phyloP scores from a whole-genome alignment of 352 stramenopile genomes.

The Pythium chondricola region DNA sequence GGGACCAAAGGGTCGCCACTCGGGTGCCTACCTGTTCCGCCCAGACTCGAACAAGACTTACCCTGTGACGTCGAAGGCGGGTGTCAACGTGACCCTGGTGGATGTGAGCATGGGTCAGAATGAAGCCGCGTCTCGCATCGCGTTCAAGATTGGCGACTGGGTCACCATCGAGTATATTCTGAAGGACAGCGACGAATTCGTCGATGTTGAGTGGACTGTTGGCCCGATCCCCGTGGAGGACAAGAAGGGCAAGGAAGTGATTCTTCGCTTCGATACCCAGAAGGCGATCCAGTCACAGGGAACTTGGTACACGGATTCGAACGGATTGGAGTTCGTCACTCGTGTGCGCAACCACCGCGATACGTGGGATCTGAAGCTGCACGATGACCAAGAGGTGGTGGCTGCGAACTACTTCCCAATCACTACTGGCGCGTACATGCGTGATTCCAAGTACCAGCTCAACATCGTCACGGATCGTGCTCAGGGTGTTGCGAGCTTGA shows the following conservation, averaged over 20 bases:
- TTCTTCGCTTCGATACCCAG: slow-evolving; percentile 83
- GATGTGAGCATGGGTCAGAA: slow-evolving; percentile 32
- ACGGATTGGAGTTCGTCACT: slow-evolving; percentile 92
- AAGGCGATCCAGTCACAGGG: slow-evolving; percentile 42
- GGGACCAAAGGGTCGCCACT: slow-evolving; percentile 58
- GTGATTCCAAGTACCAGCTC: slow-evolving; percentile 81
- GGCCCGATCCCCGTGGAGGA: slow-evolving; percentile 64
- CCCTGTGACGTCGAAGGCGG: slow-evolving; percentile 18
- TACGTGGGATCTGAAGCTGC: slow-evolving; percentile 85
- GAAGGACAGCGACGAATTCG: slow-evolving; percentile 71
- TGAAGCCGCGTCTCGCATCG: slow-evolving; percentile 33
- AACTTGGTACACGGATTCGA: slow-evolving; percentile 93
- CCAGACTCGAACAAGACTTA: slow-evolving; percentile 76
- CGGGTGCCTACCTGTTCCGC: slow-evolving; percentile 96
- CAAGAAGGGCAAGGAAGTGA: slow-evolving; percentile 94
- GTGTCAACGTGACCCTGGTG: slow-evolving; percentile 33
- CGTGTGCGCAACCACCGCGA: slow-evolving; percentile 85
- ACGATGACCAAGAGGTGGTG: slow-evolving; percentile 89
- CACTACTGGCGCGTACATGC: slow-evolving; percentile 92
- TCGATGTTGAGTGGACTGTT: slow-evolving; percentile 95
- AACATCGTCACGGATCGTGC: slow-evolving; percentile 90
- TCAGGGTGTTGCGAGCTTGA: slow-evolving; percentile 89
- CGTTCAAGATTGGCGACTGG: slow-evolving; percentile 82
- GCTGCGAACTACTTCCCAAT: slow-evolving; percentile 97
- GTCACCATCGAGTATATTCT: slow-evolving; percentile 90